phyloP scores from a whole-genome alignment of 208 protist species.

The Trichomonas tenax region DNA sequence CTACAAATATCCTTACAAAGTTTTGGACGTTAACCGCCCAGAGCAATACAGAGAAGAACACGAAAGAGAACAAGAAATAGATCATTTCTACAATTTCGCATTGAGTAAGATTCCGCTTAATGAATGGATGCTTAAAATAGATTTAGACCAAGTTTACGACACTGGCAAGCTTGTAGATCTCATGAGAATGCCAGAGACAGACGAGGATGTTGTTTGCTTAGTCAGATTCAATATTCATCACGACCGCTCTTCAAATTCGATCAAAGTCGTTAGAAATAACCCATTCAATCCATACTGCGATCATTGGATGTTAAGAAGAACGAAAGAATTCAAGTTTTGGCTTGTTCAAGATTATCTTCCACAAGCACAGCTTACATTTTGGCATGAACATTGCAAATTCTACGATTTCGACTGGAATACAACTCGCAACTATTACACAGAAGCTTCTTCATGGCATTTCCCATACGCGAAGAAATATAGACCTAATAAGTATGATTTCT shows the following conservation, averaged over 20 bases:
- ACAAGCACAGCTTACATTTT: neutral
- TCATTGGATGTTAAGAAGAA: neutral
- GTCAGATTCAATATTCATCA: neutral
- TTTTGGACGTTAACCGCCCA: neutral
- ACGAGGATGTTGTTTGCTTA: neutral
- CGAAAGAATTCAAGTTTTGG: neutral
- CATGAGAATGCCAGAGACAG: neutral
- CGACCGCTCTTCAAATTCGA: neutral
- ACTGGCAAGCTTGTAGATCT: neutral
- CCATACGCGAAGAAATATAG: neutral
- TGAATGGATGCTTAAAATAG: neutral
- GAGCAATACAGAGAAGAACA: neutral
- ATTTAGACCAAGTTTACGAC: neutral
- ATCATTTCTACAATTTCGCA: neutral
- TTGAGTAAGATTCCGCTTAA: neutral
- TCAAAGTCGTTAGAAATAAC: neutral
- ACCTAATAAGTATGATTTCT: too few relatives aligned
- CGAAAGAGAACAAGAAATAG: neutral
- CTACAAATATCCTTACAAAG: neutral
- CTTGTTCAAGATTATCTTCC: neutral
- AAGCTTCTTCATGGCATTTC: neutral
- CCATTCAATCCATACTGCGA: neutral
- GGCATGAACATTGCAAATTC: neutral
- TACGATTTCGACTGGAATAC: neutral
- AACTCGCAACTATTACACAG: neutral